These are phyloP conservation scores for Spongospora subterranea DNA, from an alignment of 208 protist genomes.

Conservation along the genomic window DNA sequence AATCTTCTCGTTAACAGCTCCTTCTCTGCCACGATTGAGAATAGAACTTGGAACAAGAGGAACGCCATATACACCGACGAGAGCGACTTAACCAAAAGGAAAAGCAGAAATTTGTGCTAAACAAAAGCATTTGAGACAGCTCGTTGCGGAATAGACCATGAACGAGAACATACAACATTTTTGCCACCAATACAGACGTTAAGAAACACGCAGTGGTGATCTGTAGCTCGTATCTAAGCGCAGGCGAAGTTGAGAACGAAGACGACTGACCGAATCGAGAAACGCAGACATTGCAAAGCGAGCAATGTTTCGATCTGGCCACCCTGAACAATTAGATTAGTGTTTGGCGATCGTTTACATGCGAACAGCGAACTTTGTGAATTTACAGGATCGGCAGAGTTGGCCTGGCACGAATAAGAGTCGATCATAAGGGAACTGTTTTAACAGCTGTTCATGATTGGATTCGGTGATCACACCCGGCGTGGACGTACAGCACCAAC, in stretches of 20 bases:
- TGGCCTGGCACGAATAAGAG: not conserved
- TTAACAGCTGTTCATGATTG: not conserved
- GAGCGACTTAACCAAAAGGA: constrained; percentile 13
- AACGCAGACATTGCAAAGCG: constrained; percentile 34
- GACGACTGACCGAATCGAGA: not conserved
- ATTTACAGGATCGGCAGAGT: not conserved
- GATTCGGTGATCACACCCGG: not conserved
- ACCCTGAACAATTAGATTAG: not conserved
- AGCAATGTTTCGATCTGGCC: constrained; percentile 30
- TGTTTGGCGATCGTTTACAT: not conserved
- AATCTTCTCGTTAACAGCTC: not conserved
- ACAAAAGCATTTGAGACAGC: not conserved
- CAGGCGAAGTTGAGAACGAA: not conserved
- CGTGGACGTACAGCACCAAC: not conserved
- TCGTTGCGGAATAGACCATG: not conserved
- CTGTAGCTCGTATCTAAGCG: not conserved
- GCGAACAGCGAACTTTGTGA: not conserved
- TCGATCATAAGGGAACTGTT: not conserved
- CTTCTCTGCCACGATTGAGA: not conserved
- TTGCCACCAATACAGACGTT: constrained; percentile 8
- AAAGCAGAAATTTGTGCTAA: not conserved
- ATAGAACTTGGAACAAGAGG: not conserved
- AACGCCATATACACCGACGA: not conserved
- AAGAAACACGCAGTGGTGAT: constrained; percentile 4
- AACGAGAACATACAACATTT: not conserved